Evolutionary conservation across 2,329 filamentous ascomycete species (phyloP).

Genomic region (Nemania diffusa): DNA sequence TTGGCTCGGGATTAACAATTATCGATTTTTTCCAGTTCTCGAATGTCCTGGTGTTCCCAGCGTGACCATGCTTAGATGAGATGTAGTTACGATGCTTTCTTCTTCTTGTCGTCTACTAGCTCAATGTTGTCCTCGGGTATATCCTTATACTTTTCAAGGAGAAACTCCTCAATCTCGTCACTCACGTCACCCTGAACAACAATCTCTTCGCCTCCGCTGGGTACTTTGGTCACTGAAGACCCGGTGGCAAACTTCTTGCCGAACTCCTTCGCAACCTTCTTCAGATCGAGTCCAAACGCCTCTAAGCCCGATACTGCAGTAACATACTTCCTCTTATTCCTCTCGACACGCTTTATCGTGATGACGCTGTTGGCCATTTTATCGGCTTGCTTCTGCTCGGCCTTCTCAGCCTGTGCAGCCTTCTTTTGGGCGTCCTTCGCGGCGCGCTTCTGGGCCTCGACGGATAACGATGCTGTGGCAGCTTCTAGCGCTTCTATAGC

Average conservation of each 20-base stretch:
- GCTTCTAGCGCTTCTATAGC: conserved; percentile 79
- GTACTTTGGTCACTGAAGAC: conserved; percentile 87
- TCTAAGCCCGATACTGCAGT: conserved; percentile 93
- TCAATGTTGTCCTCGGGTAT: conserved; percentile 97
- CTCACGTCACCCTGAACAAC: conserved; percentile 97
- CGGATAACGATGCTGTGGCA: conserved; percentile 83
- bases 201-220: conserved; percentile 91
- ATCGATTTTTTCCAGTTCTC: conserved; percentile 29
- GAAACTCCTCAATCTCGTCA: conserved; percentile 91
- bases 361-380: conserved; percentile 84
- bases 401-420: conserved; percentile 89
- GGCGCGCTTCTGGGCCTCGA: conserved; percentile 93
- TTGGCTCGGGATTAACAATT: conserved; percentile 32
- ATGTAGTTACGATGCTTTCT: conserved; percentile 66
- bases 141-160: conserved; percentile 87
- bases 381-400: conserved; percentile 84
- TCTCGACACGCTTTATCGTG: conserved; percentile 94
- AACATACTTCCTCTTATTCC: conserved; percentile 97
- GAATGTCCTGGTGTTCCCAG: conserved; percentile 28
- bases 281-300: conserved; percentile 89
- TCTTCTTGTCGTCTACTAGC: conserved; percentile 94
- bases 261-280: conserved; percentile 95
- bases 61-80: conserved; percentile 27
- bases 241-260: conserved; percentile 99
- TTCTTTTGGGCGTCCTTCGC: conserved; percentile 98